These are phyloP conservation scores for Orobanche coerulescens DNA, from an alignment of 257 asterid species.

Conservation along the genomic window DNA sequence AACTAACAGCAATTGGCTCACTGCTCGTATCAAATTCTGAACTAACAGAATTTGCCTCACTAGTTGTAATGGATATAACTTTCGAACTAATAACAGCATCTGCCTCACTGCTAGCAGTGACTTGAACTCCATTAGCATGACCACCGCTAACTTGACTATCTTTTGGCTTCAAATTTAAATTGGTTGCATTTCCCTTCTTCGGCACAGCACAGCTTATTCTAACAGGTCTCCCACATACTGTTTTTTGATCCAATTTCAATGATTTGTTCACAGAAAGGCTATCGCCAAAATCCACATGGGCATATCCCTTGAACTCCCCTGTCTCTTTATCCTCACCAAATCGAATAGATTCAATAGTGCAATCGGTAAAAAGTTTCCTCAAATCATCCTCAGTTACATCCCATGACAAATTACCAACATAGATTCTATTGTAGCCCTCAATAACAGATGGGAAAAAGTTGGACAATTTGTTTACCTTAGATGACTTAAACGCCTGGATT, in stretches of 20 bases:
- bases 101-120: slow-evolving; percentile 1
- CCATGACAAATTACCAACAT: slow-evolving; percentile 83
- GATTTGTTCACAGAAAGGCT: slow-evolving; percentile 48
- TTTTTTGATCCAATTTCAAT: slow-evolving; percentile 64
- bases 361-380: slow-evolving; percentile 49
- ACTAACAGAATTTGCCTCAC: slow-evolving; percentile 3
- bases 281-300: slow-evolving; percentile 77
- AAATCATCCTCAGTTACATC: slow-evolving; percentile 73
- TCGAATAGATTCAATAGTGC: slow-evolving; percentile 51
- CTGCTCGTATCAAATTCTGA: slow-evolving; percentile 16
- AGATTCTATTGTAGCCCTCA: slow-evolving; percentile 83
- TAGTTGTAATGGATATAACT: not conserved
- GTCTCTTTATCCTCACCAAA: slow-evolving; percentile 88
- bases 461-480: slow-evolving; percentile 40
- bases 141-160: slow-evolving; percentile 14
- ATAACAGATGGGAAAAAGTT: slow-evolving; percentile 53
- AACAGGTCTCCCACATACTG: slow-evolving; percentile 72
- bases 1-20: slow-evolving; percentile 32
- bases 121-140: not conserved
- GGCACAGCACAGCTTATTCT: slow-evolving; percentile 73
- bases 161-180: slow-evolving; percentile 21
- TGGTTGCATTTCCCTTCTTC: slow-evolving; percentile 34
- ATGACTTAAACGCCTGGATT: slow-evolving; percentile 66
- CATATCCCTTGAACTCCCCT: slow-evolving; percentile 78
- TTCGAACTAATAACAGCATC: no score